A percentile compares a stretch with the other conserved stretches of the same genome.
These are phyloP conservation scores for Tanozyma kutaoensis DNA, from an alignment of 805 yeast species.

Conservation along the genomic window DNA sequence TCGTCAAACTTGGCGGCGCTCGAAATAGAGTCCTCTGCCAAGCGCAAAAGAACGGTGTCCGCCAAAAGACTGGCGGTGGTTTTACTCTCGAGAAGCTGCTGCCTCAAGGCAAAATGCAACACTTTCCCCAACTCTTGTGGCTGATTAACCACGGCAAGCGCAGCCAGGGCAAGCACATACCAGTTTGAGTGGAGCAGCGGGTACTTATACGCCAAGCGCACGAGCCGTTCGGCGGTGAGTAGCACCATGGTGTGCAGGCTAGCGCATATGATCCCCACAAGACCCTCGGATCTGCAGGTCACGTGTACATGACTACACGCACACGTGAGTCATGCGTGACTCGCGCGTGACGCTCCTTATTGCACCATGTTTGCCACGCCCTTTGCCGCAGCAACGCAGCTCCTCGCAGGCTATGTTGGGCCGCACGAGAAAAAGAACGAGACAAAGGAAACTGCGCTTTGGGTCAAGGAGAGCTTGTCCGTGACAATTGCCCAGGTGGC, in stretches of 20 bases:
- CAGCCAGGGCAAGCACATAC: slow-evolving; percentile 72
- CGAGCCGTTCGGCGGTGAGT: slow-evolving; percentile 42
- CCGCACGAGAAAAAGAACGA: too few relatives aligned
- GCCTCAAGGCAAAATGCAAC: slow-evolving; percentile 52
- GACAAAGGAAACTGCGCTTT: too few relatives aligned
- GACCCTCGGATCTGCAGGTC: too few relatives aligned
- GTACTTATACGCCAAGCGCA: slow-evolving; percentile 35
- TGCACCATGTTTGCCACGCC: too few relatives aligned
- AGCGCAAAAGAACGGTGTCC: slow-evolving; percentile 16
- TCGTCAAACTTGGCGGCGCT: slow-evolving; percentile 25
- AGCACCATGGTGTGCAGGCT: slow-evolving; percentile 3
- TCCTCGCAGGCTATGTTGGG: too few relatives aligned
- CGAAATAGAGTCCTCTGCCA: slow-evolving; percentile 26
- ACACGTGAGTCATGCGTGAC: too few relatives aligned
- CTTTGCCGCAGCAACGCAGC: too few relatives aligned
- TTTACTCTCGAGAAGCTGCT: slow-evolving; percentile 24
- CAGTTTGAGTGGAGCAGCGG: slow-evolving; percentile 47
- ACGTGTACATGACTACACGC: too few relatives aligned
- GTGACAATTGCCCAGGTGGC: too few relatives aligned
- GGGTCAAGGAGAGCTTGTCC: too few relatives aligned
- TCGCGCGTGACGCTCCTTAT: too few relatives aligned
- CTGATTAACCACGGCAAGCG: slow-evolving; percentile 67
- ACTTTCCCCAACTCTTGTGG: slow-evolving; percentile 71
- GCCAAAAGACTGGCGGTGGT: too few relatives aligned
- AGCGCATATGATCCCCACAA: background rate